Percentiles rank a stretch among this genome's conserved stretches.
Evolutionary conservation across 805 yeast species (phyloP).

Genomic region (Candida maltosa): DNA sequence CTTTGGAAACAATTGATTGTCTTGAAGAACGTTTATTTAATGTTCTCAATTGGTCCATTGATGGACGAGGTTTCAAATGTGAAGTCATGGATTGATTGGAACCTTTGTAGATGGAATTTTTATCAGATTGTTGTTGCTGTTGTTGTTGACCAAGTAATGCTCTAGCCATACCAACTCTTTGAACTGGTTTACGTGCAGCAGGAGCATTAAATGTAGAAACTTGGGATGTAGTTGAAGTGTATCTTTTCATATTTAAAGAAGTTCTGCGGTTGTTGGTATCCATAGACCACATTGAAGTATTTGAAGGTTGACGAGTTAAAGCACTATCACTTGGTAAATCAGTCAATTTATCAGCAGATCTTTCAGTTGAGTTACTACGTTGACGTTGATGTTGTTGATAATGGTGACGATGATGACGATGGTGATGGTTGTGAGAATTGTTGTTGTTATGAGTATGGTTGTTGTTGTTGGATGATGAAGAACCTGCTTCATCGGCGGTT

Average conservation of each 20-base stretch:
- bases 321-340: neutral
- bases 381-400: slow-evolving; percentile 2
- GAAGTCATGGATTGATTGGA: slow-evolving; percentile 1
- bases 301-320: slow-evolving; percentile 25
- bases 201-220: slow-evolving; percentile 21
- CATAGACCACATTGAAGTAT: slow-evolving; percentile 35
- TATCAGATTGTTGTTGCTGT: slow-evolving; percentile 7
- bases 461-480: neutral
- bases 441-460: neutral
- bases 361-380: neutral
- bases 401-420: slow-evolving; percentile 4
- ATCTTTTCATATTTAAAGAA: slow-evolving; percentile 29
- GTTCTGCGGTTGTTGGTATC: slow-evolving; percentile 23
- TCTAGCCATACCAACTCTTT: slow-evolving; percentile 38
- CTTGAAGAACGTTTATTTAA: slow-evolving; percentile 29
- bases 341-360: neutral
- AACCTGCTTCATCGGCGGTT: slow-evolving; percentile 9
- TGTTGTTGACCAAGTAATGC: slow-evolving; percentile 26
- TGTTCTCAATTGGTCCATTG: slow-evolving; percentile 21
- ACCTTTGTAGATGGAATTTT: neutral
- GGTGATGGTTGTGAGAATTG: no score
- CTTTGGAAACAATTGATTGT: slow-evolving; percentile 30
- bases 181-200: slow-evolving; percentile 4
- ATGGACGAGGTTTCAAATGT: slow-evolving; percentile 16
- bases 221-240: slow-evolving; percentile 25